Percentiles rank a stretch among this genome's conserved stretches.
Evolutionary conservation across 768 basidiomycete species (phyloP).

Genomic region (Boletus rufocinnamomeus): DNA sequence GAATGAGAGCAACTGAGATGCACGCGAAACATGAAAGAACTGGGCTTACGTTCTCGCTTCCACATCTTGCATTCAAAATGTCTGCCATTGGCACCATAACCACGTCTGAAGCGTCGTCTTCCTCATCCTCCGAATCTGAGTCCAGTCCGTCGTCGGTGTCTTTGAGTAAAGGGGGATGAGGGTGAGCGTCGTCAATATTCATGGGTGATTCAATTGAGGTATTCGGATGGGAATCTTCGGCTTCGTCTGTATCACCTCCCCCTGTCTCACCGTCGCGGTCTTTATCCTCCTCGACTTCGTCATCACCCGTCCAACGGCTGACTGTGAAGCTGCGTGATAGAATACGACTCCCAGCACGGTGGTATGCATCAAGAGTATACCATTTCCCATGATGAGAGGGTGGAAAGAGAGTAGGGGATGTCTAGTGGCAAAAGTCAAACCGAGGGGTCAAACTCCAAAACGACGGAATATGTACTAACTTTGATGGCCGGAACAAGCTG

Average conservation of each 20-base stretch:
- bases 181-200: slow-evolving; percentile 32
- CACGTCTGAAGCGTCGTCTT: slow-evolving; percentile 62
- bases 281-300: slow-evolving; percentile 17
- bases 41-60: slow-evolving; percentile 75
- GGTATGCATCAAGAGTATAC: slow-evolving; percentile 77
- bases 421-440: slow-evolving; percentile 40
- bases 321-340: slow-evolving; percentile 92
- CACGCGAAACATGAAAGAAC: background rate
- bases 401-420: slow-evolving; percentile 72
- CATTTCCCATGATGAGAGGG: slow-evolving; percentile 41
- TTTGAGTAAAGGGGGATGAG: slow-evolving; percentile 5
- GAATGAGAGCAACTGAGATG: background rate
- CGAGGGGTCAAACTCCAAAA: background rate
- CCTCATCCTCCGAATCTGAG: slow-evolving; percentile 45
- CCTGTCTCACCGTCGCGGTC: slow-evolving; percentile 24
- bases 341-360: slow-evolving; percentile 89
- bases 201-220: slow-evolving; percentile 27
- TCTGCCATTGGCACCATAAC: slow-evolving; percentile 98
- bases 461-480: slow-evolving; percentile 41
- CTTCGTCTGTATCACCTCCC: slow-evolving; percentile 33
- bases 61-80: slow-evolving; percentile 88
- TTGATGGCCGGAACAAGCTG: slow-evolving; percentile 71
- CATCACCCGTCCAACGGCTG: slow-evolving; percentile 53
- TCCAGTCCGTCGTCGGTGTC: slow-evolving; percentile 34
- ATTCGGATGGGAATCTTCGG: slow-evolving; percentile 28